phyloP scores from a whole-genome alignment of 805 yeast genomes.

The Pichia eremophila region DNA sequence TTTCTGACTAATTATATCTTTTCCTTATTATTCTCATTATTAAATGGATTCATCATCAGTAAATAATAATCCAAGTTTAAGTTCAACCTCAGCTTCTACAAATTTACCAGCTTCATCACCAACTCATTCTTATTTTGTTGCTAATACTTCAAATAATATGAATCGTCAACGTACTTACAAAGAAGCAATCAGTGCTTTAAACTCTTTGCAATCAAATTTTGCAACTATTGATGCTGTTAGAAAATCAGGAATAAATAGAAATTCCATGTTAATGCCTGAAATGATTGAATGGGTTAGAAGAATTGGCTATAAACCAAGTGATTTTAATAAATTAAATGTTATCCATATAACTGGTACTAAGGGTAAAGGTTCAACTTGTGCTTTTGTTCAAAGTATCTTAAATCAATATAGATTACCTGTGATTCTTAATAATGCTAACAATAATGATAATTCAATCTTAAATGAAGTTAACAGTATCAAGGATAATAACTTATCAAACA shows the following conservation, averaged over 20 bases:
- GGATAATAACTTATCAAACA: background rate
- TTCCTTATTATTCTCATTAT: background rate
- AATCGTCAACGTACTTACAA: conserved; percentile 23
- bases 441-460: background rate
- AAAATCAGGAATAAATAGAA: conserved; percentile 53
- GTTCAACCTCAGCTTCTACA: background rate
- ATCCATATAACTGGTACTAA: conserved; percentile 96
- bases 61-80: background rate
- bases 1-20: too few relatives aligned
- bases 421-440: background rate
- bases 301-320: conserved; percentile 55
- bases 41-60: background rate
- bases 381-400: conserved; percentile 78
- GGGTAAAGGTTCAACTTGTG: conserved; percentile 97
- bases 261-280: conserved; percentile 67
- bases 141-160: conserved; percentile 10
- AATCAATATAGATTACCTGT: conserved; percentile 40
- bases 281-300: conserved; percentile 75
- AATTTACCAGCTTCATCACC: background rate
- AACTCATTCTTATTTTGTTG: background rate
- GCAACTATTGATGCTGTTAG: conserved; percentile 80
- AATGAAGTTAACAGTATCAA: background rate
- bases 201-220: conserved; percentile 83
- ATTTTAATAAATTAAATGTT: conserved; percentile 65
- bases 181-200: conserved; percentile 80